Evolutionary conservation across 1,284 basidiomycete species (phyloP).

Genomic region (Ceraceosorus guamensis): DNA sequence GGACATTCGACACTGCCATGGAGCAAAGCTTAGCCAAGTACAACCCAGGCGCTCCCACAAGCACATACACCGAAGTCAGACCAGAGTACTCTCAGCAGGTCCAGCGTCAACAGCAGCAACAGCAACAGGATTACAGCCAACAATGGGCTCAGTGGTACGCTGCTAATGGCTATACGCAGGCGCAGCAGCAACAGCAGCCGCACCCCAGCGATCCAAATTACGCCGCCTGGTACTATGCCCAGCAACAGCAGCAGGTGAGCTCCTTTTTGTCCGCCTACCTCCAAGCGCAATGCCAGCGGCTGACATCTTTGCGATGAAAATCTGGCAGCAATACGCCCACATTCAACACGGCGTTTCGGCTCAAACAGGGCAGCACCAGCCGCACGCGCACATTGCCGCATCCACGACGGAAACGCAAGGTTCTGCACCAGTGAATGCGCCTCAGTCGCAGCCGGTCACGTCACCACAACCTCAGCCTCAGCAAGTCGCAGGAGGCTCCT

Average conservation of each 20-base stretch:
- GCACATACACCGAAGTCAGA: slow-evolving; percentile 9
- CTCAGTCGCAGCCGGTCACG: too few species aligned
- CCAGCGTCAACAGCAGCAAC: slow-evolving; percentile 2
- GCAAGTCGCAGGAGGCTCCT: too few species aligned
- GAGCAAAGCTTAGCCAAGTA: slow-evolving; percentile 74
- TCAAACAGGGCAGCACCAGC: too few species aligned
- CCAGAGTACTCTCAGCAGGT: slow-evolving; percentile 8
- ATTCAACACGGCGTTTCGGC: too few species aligned
- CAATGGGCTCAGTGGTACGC: slow-evolving; percentile 11
- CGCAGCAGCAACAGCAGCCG: slow-evolving; percentile 5
- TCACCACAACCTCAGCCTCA: too few species aligned
- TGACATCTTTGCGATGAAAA: too few species aligned
- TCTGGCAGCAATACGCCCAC: too few species aligned
- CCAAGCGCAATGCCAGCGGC: too few species aligned
- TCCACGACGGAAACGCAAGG: too few species aligned
- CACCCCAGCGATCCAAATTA: slow-evolving; percentile 13
- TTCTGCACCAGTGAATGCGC: too few species aligned
- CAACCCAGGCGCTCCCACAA: slow-evolving; percentile 36
- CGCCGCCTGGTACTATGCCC: slow-evolving; percentile 13
- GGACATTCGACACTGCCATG: slow-evolving; percentile 83
- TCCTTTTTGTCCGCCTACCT: too few species aligned
- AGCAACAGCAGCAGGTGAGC: background rate
- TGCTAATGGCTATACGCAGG: slow-evolving; percentile 8
- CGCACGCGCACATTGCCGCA: too few species aligned
- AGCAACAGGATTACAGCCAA: slow-evolving; percentile 12